phyloP scores from a whole-genome alignment of 2,329 filamentous ascomycete species.

The Fonsecaea erecta region DNA sequence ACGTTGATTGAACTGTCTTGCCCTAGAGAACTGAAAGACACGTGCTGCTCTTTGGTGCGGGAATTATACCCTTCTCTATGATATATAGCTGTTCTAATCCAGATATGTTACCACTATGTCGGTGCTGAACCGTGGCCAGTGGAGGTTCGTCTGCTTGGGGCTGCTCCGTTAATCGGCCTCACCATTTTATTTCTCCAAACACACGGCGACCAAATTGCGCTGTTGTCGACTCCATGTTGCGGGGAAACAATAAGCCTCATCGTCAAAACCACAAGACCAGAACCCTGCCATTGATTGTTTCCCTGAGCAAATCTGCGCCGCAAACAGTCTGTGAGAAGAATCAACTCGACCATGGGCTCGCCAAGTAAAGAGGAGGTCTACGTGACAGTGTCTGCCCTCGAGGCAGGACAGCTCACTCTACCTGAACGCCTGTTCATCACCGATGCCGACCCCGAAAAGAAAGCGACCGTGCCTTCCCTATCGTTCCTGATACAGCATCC shows the following conservation, averaged over 20 bases:
- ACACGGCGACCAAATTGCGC: neutral
- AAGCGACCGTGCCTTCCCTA: conserved; percentile 58
- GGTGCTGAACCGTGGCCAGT: neutral
- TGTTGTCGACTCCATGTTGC: neutral
- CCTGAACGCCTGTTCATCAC: conserved; percentile 55
- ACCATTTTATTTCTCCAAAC: conserved; percentile 4
- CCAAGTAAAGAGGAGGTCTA: conserved; percentile 29
- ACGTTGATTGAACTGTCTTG: neutral
- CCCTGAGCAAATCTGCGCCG: neutral
- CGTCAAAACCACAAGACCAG: neutral
- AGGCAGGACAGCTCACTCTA: conserved; percentile 52
- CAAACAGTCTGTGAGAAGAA: neutral
- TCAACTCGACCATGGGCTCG: conserved; percentile 19
- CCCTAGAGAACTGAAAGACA: neutral
- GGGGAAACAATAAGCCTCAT: neutral
- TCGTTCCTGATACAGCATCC: conserved; percentile 59
- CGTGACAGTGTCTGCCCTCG: conserved; percentile 46
- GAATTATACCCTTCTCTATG: neutral
- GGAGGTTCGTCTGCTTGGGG: neutral
- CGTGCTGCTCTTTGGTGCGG: neutral
- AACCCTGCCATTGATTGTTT: neutral
- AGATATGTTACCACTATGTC: neutral
- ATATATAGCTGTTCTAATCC: neutral
- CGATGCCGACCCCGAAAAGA: conserved; percentile 49
- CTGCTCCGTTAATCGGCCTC: conserved; percentile 2